Evolutionary conservation across 352 stramenopile species (phyloP).

Genomic region (Phytopythium delawarense): DNA sequence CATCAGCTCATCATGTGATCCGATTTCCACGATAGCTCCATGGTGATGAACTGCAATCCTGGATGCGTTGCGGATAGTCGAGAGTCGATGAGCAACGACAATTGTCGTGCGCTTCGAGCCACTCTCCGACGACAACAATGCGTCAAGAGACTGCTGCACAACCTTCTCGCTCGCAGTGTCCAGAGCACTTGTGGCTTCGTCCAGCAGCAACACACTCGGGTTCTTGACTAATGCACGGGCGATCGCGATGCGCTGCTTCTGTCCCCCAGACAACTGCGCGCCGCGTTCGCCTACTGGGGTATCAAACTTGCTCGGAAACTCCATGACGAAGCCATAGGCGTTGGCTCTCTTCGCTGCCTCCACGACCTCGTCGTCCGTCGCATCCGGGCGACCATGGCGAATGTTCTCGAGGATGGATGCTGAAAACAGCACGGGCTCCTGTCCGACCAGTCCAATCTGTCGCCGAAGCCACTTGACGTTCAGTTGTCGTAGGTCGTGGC

Average conservation of each 20-base stretch:
- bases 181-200: conserved; percentile 89
- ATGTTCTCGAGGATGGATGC: conserved; percentile 27
- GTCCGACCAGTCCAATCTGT: conserved; percentile 79
- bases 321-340: conserved; percentile 56
- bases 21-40: conserved; percentile 90
- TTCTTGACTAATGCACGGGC: conserved; percentile 85
- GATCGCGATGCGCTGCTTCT: conserved; percentile 89
- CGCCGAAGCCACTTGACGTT: conserved; percentile 48
- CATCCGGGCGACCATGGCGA: neutral
- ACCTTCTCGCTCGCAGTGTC: conserved; percentile 78
- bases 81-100: conserved; percentile 93
- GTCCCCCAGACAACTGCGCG: conserved; percentile 80
- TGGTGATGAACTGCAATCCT: conserved; percentile 93
- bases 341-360: conserved; percentile 8
- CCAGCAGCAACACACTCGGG: conserved; percentile 84
- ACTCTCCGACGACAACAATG: conserved; percentile 18
- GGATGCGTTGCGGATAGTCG: conserved; percentile 92
- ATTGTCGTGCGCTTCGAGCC: conserved; percentile 77
- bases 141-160: conserved; percentile 80
- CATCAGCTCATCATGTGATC: conserved; percentile 92
- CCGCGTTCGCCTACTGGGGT: conserved; percentile 86
- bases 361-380: conserved; percentile 4
- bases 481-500: conserved; percentile 54
- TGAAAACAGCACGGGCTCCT: conserved; percentile 90
- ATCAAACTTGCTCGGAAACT: conserved; percentile 79